phyloP scores from a whole-genome alignment of 768 basidiomycete species.

The Rhodotorula kratochvilovae region DNA sequence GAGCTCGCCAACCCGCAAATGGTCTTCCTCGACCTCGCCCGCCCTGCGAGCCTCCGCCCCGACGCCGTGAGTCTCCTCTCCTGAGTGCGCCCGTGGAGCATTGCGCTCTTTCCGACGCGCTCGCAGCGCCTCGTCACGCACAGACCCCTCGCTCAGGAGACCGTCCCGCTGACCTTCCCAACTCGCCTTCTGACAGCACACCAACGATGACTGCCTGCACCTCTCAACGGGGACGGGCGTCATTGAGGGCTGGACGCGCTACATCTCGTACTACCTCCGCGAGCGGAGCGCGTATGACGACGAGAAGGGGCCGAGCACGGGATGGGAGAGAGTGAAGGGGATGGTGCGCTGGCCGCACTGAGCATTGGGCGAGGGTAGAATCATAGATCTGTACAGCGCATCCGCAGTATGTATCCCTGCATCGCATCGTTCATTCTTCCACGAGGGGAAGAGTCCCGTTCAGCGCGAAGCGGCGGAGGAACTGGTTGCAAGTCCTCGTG shows the following conservation, averaged over 20 bases:
- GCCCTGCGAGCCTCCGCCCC: not conserved
- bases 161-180: not conserved
- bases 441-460: too few relatives aligned
- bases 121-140: not conserved
- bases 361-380: too few relatives aligned
- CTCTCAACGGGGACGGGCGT: not conserved
- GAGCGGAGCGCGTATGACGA: not conserved
- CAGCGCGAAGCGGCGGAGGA: too few relatives aligned
- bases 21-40: not conserved
- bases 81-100: too few relatives aligned
- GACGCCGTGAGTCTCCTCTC: slow-evolving; percentile 8
- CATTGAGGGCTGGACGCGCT: slow-evolving; percentile 11
- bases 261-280: not conserved
- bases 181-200: not conserved
- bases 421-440: too few relatives aligned
- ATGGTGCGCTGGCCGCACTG: too few relatives aligned
- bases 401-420: too few relatives aligned
- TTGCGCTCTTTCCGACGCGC: too few relatives aligned
- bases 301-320: not conserved
- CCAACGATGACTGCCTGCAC: slow-evolving; percentile 15
- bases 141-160: too few relatives aligned
- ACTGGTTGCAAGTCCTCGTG: too few relatives aligned
- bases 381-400: too few relatives aligned
- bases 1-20: not conserved
- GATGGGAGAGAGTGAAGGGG: not conserved